Evolutionary conservation across 345 rosid species (phyloP).

Genomic region (Moringa oleifera): DNA sequence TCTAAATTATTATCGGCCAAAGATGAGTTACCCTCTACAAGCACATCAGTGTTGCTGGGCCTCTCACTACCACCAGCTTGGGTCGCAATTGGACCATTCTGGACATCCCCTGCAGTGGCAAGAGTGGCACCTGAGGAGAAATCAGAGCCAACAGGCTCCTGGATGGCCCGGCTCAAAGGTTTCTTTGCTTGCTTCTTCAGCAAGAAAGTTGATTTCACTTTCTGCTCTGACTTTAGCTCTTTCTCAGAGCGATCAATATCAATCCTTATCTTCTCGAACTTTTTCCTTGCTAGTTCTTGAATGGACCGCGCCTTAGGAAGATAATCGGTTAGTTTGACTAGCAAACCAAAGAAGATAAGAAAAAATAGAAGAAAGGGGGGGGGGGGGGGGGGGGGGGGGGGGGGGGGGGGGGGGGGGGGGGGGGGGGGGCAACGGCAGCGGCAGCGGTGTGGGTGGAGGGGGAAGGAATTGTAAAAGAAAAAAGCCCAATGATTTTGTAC

Average conservation of each 20-base stretch:
- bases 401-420: no score
- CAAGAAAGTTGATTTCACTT: conserved; percentile 30
- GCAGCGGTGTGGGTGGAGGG: no score
- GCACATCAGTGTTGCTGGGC: conserved; percentile 36
- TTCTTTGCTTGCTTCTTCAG: conserved; percentile 60
- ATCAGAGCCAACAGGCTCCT: conserved; percentile 56
- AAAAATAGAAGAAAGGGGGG: not conserved
- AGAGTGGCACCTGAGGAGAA: conserved; percentile 60
- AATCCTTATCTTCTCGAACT: conserved; percentile 57
- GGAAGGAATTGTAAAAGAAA: conserved; percentile 7
- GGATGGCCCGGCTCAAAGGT: conserved; percentile 33
- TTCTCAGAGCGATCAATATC: conserved; percentile 44
- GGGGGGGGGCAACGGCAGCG: no score
- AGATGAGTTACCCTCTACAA: conserved; percentile 39
- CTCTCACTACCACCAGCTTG: conserved; percentile 47
- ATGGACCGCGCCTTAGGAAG: conserved; percentile 59
- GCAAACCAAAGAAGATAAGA: not conserved
- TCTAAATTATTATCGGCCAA: conserved; percentile 44
- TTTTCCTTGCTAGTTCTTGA: conserved; percentile 67
- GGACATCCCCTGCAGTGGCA: conserved; percentile 47
- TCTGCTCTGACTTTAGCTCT: conserved; percentile 49
- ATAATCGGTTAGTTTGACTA: conserved; percentile 3
- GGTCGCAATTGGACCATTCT: conserved; percentile 31
- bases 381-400: no score
- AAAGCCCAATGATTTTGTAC: conserved; percentile 22